Conservation (phyloP, 441 rosid genomes). For the Theobroma grandiflorum region DNA sequence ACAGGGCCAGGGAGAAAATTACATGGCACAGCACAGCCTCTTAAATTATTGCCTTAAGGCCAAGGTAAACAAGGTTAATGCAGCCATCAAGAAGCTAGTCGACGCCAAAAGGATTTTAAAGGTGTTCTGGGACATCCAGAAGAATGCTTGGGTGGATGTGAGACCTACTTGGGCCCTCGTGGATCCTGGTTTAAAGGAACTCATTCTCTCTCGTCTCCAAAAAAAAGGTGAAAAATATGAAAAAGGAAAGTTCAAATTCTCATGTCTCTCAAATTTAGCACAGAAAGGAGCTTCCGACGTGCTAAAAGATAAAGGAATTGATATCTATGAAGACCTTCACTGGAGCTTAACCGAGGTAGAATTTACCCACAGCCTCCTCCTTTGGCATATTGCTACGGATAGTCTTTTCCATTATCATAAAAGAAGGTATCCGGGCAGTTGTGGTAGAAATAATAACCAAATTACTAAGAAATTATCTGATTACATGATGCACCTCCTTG, state of each 20-base stretch:
- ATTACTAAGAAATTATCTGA: neutral
- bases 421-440: neutral
- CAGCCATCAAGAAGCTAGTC: neutral
- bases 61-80: neutral
- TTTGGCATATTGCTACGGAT: conserved; percentile 33
- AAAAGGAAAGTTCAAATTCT: neutral
- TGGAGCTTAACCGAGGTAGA: neutral
- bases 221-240: neutral
- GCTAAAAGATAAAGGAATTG: too few relatives aligned
- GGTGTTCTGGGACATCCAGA: neutral
- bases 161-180: neutral
- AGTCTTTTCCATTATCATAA: neutral
- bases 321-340: neutral
- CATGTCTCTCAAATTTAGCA: neutral
- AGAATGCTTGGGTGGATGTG: neutral
- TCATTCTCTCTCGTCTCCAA: neutral
- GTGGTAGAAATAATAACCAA: neutral
- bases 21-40: neutral
- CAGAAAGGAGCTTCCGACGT: too few relatives aligned
- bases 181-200: neutral
- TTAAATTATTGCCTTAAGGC: neutral
- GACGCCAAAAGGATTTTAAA: neutral
- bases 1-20: neutral
- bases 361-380: conserved; percentile 24
- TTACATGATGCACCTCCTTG: neutral